phyloP scores from a whole-genome alignment of 2,329 filamentous ascomycete species.

The Aureobasidium sp. region DNA sequence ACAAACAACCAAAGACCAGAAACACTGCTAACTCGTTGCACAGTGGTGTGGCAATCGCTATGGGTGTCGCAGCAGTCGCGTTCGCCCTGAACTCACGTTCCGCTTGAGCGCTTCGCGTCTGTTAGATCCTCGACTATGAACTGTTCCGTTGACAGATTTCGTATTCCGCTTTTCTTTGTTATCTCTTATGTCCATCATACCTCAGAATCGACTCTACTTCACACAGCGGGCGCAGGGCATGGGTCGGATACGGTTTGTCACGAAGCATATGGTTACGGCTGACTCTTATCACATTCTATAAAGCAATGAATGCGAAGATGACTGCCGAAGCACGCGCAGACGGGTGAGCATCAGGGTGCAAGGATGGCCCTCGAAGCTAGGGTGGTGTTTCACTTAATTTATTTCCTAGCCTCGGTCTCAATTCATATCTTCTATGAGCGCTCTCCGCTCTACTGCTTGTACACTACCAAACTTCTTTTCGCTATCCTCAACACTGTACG shows the following conservation, averaged over 20 bases:
- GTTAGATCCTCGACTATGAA: neutral
- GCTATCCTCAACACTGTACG: neutral
- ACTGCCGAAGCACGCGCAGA: neutral
- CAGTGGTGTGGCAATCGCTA: conserved; percentile 9
- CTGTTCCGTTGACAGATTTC: neutral
- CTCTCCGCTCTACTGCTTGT: neutral
- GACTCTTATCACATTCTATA: neutral
- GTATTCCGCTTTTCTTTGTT: neutral
- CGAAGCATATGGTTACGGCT: conserved; percentile 1
- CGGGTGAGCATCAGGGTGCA: neutral
- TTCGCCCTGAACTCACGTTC: neutral
- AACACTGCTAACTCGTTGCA: neutral
- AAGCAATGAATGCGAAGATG: neutral
- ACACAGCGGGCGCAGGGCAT: conserved; percentile 5
- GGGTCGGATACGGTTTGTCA: neutral
- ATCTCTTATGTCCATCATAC: neutral
- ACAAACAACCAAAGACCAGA: neutral
- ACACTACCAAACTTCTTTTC: neutral
- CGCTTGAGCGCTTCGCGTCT: neutral
- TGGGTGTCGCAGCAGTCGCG: conserved; percentile 10
- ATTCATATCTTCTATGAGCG: neutral
- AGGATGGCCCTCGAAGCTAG: neutral
- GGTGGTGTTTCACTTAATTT: neutral
- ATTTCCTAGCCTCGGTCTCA: neutral
- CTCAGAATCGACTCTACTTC: neutral